Evolutionary conservation across 2,329 filamentous ascomycete species (phyloP).

Genomic region (Hirsutella minnesotensis): DNA sequence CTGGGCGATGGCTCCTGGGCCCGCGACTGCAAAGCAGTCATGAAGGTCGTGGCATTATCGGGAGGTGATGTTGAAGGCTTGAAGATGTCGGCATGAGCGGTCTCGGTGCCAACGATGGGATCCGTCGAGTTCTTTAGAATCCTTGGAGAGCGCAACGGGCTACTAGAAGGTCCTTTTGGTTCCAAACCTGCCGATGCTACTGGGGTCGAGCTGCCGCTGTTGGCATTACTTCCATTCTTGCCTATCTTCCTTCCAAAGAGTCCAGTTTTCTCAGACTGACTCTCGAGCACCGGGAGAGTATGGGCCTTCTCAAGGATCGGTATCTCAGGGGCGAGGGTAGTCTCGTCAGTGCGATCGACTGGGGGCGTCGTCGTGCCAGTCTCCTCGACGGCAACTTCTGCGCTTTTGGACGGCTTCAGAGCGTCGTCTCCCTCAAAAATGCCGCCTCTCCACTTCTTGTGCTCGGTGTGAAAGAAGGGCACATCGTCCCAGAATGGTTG

Average conservation of each 20-base stretch:
- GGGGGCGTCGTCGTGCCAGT: conserved; percentile 33
- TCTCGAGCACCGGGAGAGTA: conserved; percentile 33
- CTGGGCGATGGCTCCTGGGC: conserved; percentile 44
- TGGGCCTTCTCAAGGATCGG: conserved; percentile 44
- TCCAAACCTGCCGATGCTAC: conserved; percentile 38
- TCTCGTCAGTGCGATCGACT: conserved; percentile 31
- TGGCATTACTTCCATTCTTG: conserved; percentile 18
- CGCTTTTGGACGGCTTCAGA: conserved; percentile 17
- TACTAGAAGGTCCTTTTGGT: conserved; percentile 26
- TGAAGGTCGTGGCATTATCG: conserved; percentile 49
- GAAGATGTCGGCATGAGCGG: conserved; percentile 52
- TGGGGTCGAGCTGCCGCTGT: conserved; percentile 13
- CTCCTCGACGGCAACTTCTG: conserved; percentile 16
- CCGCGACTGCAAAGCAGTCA: conserved; percentile 55
- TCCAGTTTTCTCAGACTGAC: conserved; percentile 21
- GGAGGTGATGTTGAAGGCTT: conserved; percentile 43
- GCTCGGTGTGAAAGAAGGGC: conserved; percentile 73
- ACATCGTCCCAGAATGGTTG: conserved; percentile 93
- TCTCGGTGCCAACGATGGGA: conserved; percentile 56
- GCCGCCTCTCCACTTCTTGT: conserved; percentile 72
- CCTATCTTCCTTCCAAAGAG: conserved; percentile 38
- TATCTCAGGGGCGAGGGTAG: conserved; percentile 24
- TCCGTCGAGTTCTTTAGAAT: conserved; percentile 38
- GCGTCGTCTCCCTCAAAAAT: conserved; percentile 55
- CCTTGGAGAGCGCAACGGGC: conserved; percentile 20